Evolutionary conservation across 2,329 filamentous ascomycete species (phyloP), one percentile per base, ranked within the genome.

Genomic region (Zopfia rhizophila): DNA sequence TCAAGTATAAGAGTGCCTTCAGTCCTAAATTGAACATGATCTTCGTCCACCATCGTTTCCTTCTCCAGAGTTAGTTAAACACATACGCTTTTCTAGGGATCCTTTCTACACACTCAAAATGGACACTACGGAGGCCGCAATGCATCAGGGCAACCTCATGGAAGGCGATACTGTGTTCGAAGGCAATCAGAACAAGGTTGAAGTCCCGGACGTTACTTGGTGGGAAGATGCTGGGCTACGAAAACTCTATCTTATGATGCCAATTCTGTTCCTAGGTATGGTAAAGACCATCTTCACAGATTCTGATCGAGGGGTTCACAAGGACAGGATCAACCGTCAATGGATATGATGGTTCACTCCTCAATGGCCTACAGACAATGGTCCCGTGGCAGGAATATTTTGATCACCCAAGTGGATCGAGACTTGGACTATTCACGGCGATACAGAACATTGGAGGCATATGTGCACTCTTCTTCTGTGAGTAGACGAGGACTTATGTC

Each of bases 181-280:
- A 10, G 24, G 13, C 10, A 27, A 13, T 13, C 13, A 13, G 24
- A 13, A 13, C 16, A 28, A 47, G n/a, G 17, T 47, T 25, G 63
- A 68, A 21, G 60, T 68, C 22, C 63, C 66, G 16, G 54, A 55
- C 33, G 65, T 69, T 24, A 68, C 63, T 11, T 69, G 65, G 65
- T 68, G 63, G 46, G 61, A 57, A 17, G 63, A 69, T 25, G 44
- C 63, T 4, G 60, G 55, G 11, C 39, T 70, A 37, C 44, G 66
- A 32, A 65, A 50, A 45, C 65, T 49, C 13, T 69, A 70, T 58
- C 57, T 55, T 27, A 48, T 68, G 52, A 62, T 63, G 49, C 63
- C 66, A 47, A 60, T 70, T 14, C 60, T 69, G 16, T 48, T 70
- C 17, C 62, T 63, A 16, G 45, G 17, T 25, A 32, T 8, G 11